These are phyloP conservation scores for Darksidea phi DNA, from an alignment of 495 filamentous ascomycete genomes.

Conservation along the genomic window DNA sequence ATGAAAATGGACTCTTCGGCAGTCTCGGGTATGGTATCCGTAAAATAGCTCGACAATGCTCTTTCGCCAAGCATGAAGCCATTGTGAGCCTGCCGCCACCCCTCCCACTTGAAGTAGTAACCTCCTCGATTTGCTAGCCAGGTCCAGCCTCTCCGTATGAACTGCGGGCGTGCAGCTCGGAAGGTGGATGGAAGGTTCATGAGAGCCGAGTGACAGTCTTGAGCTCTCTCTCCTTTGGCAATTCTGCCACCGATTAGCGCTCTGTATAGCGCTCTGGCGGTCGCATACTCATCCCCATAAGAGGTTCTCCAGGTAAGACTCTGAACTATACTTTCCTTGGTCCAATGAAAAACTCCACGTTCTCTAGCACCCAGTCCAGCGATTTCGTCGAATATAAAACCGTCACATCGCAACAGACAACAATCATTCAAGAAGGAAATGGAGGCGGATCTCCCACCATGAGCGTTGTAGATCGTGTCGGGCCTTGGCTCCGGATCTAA, in stretches of 20 bases:
- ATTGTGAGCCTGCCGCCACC: not conserved
- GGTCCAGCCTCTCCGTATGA: not conserved
- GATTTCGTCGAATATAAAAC: not conserved
- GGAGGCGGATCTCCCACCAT: not conserved
- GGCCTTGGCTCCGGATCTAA: not conserved
- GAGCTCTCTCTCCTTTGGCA: not conserved
- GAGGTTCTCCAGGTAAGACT: not conserved
- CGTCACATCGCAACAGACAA: not conserved
- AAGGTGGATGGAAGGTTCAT: slow-evolving; percentile 1
- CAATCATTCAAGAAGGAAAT: not conserved
- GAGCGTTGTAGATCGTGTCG: not conserved
- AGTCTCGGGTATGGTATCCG: not conserved
- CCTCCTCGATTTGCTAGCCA: not conserved
- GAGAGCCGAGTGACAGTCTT: not conserved
- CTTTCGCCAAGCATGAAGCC: not conserved
- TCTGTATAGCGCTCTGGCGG: not conserved
- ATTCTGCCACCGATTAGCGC: not conserved
- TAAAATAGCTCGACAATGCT: not conserved
- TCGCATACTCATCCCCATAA: not conserved
- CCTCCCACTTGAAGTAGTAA: slow-evolving; percentile 3
- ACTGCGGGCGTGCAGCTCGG: not conserved
- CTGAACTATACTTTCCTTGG: not conserved
- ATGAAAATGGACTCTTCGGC: not conserved
- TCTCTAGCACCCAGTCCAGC: not conserved
- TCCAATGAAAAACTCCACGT: not conserved